Conservation (phyloP, 192 early-diverging fungal genomes). For the Gorgonomyces haynaldii region DNA sequence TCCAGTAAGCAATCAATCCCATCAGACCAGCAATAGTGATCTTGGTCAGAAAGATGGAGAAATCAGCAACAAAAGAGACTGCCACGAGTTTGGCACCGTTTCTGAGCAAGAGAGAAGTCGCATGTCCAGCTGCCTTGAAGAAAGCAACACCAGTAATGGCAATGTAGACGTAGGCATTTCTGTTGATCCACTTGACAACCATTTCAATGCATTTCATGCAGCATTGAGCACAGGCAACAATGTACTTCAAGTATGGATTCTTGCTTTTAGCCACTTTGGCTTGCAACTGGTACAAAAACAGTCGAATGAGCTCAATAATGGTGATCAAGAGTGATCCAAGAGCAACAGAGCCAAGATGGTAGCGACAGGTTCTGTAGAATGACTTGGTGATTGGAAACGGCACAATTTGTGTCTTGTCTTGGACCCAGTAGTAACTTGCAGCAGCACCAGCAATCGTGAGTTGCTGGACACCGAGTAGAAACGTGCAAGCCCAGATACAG, state of each 20-base stretch:
- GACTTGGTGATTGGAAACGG: conserved; percentile 16
- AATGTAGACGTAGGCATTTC: conserved; percentile 39
- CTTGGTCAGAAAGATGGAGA: not conserved
- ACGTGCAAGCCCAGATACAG: conserved; percentile 36
- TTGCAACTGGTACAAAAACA: conserved; percentile 22
- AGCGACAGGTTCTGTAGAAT: conserved; percentile 24
- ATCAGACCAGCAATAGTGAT: not conserved
- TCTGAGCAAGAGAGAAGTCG: not conserved
- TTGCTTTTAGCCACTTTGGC: conserved; percentile 13
- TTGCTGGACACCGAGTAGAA: conserved; percentile 30
- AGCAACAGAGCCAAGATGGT: conserved; percentile 41
- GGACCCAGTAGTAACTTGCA: conserved; percentile 46
- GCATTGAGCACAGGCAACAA: conserved; percentile 30
- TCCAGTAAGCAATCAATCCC: not conserved
- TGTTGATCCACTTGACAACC: conserved; percentile 40
- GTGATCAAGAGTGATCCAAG: conserved; percentile 39
- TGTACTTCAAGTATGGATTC: conserved; percentile 16
- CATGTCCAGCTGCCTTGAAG: conserved; percentile 20
- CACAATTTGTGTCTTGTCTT: conserved; percentile 23
- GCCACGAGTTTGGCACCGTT: not conserved
- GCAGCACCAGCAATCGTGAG: conserved; percentile 33
- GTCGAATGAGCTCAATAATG: conserved; percentile 32
- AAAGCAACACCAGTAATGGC: conserved; percentile 37
- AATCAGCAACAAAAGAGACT: not conserved
- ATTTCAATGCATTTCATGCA: conserved; percentile 26